Percentiles rank a stretch among this genome's conserved stretches.
phyloP scores from a whole-genome alignment of 1,284 basidiomycete species.

The Trametes pubescens region DNA sequence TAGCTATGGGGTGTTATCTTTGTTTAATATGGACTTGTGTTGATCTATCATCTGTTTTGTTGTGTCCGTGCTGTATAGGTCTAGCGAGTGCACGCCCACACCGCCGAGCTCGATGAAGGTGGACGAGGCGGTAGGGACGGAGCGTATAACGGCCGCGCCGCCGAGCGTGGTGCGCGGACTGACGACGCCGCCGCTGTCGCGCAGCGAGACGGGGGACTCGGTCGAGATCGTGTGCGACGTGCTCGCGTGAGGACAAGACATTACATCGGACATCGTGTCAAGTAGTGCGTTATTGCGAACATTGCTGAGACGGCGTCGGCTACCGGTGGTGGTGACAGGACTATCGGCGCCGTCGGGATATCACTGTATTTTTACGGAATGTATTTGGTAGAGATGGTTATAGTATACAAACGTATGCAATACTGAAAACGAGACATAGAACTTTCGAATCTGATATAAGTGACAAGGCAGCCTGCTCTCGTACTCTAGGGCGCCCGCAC shows the following conservation, averaged over 20 bases:
- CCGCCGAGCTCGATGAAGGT: not conserved
- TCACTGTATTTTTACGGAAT: constrained; percentile 4
- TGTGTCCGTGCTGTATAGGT: not conserved
- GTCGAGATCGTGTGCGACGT: constrained; percentile 36
- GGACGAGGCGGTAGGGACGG: constrained; percentile 20
- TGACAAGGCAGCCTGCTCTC: too few species aligned
- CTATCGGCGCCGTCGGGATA: not conserved
- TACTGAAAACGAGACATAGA: too few species aligned
- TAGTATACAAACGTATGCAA: not conserved
- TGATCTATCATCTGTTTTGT: not conserved
- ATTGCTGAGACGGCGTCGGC: not conserved
- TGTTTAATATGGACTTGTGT: constrained; percentile 5
- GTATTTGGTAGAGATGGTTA: not conserved
- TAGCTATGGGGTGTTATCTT: not conserved
- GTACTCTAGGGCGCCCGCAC: too few species aligned
- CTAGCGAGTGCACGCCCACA: too few species aligned
- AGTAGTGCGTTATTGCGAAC: not conserved
- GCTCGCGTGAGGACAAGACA: constrained; percentile 8
- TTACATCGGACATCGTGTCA: not conserved
- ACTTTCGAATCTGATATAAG: too few species aligned
- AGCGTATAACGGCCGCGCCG: constrained; percentile 15
- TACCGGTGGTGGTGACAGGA: too few species aligned
- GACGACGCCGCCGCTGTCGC: constrained; percentile 23
- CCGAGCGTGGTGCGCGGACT: constrained; percentile 17
- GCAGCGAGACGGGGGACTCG: constrained; percentile 33